Evolutionary conservation across 106 monocot species (phyloP).

Genomic region (Agapanthus africanus): DNA sequence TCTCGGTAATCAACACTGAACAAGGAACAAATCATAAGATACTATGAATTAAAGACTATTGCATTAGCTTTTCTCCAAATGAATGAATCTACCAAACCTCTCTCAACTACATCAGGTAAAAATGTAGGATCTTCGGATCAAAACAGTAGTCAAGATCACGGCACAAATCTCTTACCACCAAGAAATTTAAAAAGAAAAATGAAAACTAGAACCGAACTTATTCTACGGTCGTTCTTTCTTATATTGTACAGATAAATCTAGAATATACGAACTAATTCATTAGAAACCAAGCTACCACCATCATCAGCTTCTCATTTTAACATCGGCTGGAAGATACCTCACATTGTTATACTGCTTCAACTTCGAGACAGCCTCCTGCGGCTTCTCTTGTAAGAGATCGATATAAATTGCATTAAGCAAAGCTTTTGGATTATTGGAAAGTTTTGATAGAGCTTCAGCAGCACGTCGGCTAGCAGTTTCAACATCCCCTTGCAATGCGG

Average conservation of each 20-base stretch:
- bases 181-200: background rate
- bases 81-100: background rate
- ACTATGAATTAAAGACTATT: background rate
- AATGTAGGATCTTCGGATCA: slow-evolving; percentile 10
- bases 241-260: slow-evolving; percentile 40
- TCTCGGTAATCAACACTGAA: too few species aligned
- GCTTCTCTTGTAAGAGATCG: slow-evolving; percentile 50
- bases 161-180: slow-evolving; percentile 4
- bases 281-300: slow-evolving; percentile 10
- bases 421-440: slow-evolving; percentile 59
- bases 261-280: too few species aligned
- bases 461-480: slow-evolving; percentile 51
- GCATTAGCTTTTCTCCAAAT: background rate
- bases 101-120: background rate
- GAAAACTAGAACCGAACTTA: slow-evolving; percentile 20
- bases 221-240: slow-evolving; percentile 19
- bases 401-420: slow-evolving; percentile 49
- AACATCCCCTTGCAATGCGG: slow-evolving; percentile 49
- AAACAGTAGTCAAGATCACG: slow-evolving; percentile 18
- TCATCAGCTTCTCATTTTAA: slow-evolving; percentile 19
- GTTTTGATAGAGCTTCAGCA: slow-evolving; percentile 26
- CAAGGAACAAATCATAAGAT: background rate
- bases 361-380: slow-evolving; percentile 47
- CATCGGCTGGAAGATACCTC: slow-evolving; percentile 16
- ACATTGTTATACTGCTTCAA: slow-evolving; percentile 47